A percentile compares a stretch with the other conserved stretches of the same genome.
Evolutionary conservation across 768 basidiomycete genomes (phyloP).

Genomic region (Calocera viscosa): DNA sequence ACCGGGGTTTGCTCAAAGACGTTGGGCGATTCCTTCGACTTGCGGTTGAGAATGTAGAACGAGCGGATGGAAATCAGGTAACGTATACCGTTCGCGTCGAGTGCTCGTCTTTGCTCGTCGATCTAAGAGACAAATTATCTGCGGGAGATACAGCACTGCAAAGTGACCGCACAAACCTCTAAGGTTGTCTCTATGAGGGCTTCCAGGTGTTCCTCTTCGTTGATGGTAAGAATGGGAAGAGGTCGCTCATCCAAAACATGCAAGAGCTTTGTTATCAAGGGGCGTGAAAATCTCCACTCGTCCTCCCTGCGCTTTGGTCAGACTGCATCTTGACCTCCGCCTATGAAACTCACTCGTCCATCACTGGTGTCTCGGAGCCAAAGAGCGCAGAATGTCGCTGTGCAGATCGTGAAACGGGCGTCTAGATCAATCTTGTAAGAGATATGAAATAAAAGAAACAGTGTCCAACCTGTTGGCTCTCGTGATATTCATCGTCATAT

Average conservation of each 20-base stretch:
- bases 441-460: neutral
- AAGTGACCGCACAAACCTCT: constrained; percentile 48
- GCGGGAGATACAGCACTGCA: constrained; percentile 8
- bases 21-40: constrained; percentile 28
- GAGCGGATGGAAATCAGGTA: constrained; percentile 89
- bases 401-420: neutral
- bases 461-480: neutral
- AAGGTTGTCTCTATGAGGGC: constrained; percentile 78
- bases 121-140: constrained; percentile 39
- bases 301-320: constrained; percentile 20
- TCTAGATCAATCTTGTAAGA: neutral
- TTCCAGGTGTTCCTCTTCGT: constrained; percentile 72
- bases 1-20: constrained; percentile 23
- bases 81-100: constrained; percentile 84
- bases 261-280: constrained; percentile 48
- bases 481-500: constrained; percentile 29
- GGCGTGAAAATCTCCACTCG: constrained; percentile 48
- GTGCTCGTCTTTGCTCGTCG: constrained; percentile 76
- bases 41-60: constrained; percentile 71
- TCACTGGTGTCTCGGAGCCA: neutral
- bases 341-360: neutral
- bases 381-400: constrained; percentile 5
- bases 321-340: neutral
- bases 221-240: constrained; percentile 56
- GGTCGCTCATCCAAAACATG: constrained; percentile 49